Base-by-base conservation (phyloP, 129 eudicot species). In the Arctium minus region DNA sequence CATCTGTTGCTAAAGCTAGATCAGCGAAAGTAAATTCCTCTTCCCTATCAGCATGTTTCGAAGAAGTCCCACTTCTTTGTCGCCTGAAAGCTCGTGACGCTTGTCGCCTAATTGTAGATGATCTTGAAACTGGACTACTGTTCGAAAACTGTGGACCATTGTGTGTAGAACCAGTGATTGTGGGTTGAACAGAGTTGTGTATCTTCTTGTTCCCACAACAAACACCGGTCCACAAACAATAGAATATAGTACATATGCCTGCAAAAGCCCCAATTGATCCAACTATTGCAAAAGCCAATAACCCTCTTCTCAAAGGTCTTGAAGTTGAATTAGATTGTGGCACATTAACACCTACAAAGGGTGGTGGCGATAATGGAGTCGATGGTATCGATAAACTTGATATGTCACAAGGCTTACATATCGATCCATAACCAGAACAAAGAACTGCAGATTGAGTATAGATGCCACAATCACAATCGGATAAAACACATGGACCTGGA, bases 1-100 rank as follows among this genome's bases (percentile, higher is more conserved):
- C 76, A 33, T 96, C 85, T 4, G 98, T 93, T 1, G 97, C 99
- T 31, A 81, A 88, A 64, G 88, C 90, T 5, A 96, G 82, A 33
- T 96, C 99, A 4, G 92, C 81, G 72, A 96, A 93, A 15, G 86
- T 60, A 70, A 91, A 96, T 72, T 96, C 99, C 84, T 96, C 99
- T 0, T 95, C 98, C 71, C 92, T 80, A 32, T 96, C 99, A 22
- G 98, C 83, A 10, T 90, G 91, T 70, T 91, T 93, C 3, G 96
- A 91, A 1, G 99, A 96, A 11, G 99, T 89, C 48, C 99, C 98
- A 81, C 98, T 94, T 87, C 98, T 91, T 86, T 92, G 97, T 2
- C 98, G 88, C 88, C 98, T 83, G 85, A 93, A 91, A 60, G 80
- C 89, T 75, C 92, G 81, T 7, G 98, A 93, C 0, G 89, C 92